Conservation (phyloP, 1,284 basidiomycete genomes). For the Ceratobasidium theobromae region DNA sequence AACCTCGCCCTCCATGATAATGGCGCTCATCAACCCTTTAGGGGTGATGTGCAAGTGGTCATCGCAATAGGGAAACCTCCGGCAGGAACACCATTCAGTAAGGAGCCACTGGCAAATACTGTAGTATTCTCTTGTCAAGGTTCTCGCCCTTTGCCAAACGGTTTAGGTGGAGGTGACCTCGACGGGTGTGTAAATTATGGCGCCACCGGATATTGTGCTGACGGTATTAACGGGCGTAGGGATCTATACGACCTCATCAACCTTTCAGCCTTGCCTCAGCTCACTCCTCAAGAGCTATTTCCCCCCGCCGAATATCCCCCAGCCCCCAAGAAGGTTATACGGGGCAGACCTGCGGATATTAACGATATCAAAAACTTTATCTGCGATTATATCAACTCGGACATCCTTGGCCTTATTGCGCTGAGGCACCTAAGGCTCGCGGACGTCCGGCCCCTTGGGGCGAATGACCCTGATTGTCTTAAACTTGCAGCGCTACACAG, state of each 20-base stretch:
- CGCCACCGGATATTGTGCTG: background rate
- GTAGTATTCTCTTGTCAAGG: slow-evolving; percentile 70
- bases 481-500: slow-evolving; percentile 63
- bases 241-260: slow-evolving; percentile 43
- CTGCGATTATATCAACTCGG: slow-evolving; percentile 66
- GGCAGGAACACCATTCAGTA: slow-evolving; percentile 34
- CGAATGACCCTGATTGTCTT: slow-evolving; percentile 61
- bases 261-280: slow-evolving; percentile 47
- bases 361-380: slow-evolving; percentile 72
- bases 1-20: no score
- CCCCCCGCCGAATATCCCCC: slow-evolving; percentile 56
- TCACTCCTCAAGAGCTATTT: slow-evolving; percentile 53
- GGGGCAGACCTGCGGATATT: slow-evolving; percentile 57
- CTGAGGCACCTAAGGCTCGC: slow-evolving; percentile 66
- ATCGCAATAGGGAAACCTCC: slow-evolving; percentile 66
- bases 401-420: slow-evolving; percentile 60
- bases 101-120: slow-evolving; percentile 57
- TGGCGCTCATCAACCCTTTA: no score
- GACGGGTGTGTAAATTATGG: slow-evolving; percentile 57
- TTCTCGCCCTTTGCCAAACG: slow-evolving; percentile 62
- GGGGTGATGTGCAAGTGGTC: slow-evolving; percentile 61
- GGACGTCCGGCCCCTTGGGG: slow-evolving; percentile 59
- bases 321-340: slow-evolving; percentile 51
- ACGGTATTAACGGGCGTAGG: slow-evolving; percentile 16
- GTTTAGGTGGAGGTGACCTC: slow-evolving; percentile 70